Evolutionary conservation across 2,329 filamentous ascomycete genomes (phyloP), one percentile per base, ranked within the genome.

Genomic region (Dothiorella sarmentorum): DNA sequence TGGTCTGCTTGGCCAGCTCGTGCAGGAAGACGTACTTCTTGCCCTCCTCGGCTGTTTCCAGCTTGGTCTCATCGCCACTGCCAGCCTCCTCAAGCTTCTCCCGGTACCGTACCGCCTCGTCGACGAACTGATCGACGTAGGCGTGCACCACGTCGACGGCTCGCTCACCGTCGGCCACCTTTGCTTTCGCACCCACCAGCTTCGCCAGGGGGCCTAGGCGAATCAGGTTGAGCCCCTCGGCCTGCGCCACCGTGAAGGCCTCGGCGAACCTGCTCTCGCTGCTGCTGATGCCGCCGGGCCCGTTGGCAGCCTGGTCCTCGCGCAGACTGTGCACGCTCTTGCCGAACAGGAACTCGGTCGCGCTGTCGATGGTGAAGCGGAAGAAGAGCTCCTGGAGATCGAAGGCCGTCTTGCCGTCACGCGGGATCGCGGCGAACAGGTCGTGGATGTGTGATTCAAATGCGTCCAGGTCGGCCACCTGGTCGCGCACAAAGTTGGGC

Each of bases 281-380:
- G n/a, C n/a, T n/a, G n/a, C n/a, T n/a, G n/a, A n/a, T n/a, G n/a
- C n/a, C n/a, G n/a, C 43, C 7, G 3, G 11, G 43, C 9, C 10
- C 15, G 15, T n/a, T 27, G 2, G 29, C 24, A 29, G 68, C 68
- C 15, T 63, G 61, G 4, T 69, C 66, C 18, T 69, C 63, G 31
- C 64, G 66, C 15, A 61, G 59, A 65, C 67, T 70, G 62, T 65
- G 71, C 60, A 68, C 73, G 61, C 68, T 75, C 59, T 78, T 71
- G 62, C 78, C 76, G 65, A 79, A 78, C 6, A 80, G 68, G 60
- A 80, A 80, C 42, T 79, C 77, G 1, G 76, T 78, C 0, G 78
- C 76, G 13, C 75, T 72, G 61, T 80, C 78, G 59, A 80, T 76
- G 1, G 78, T 74, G 26, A 89, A 76, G 6, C 57, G 57, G 9